Evolutionary conservation across 768 basidiomycete genomes (phyloP).

Genomic region (Scleroderma bovista): DNA sequence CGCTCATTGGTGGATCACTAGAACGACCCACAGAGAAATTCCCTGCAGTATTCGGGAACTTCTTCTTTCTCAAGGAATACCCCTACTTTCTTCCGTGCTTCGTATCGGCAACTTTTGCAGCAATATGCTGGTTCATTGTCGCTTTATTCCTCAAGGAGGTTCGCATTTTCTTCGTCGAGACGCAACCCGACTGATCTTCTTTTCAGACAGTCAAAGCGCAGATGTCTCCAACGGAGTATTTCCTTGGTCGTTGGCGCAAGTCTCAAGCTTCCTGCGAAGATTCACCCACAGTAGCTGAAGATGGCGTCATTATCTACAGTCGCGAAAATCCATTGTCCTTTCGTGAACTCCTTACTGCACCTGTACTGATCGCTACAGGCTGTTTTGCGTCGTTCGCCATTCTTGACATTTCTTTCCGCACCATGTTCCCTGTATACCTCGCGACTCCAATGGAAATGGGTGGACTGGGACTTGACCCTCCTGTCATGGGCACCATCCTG

Average conservation of each 20-base stretch:
- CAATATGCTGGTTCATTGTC: conserved; percentile 47
- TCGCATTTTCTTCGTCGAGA: not conserved
- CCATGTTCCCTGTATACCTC: conserved; percentile 65
- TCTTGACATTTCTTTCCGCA: conserved; percentile 60
- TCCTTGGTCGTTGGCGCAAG: conserved; percentile 20
- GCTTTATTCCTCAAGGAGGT: conserved; percentile 56
- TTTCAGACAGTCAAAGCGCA: conserved; percentile 26
- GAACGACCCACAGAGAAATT: conserved; percentile 65
- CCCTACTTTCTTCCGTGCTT: conserved; percentile 75
- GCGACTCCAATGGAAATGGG: conserved; percentile 66
- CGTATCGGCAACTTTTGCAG: conserved; percentile 56
- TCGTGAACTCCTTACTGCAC: conserved; percentile 43
- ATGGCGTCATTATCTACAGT: conserved; percentile 12
- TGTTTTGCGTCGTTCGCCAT: conserved; percentile 66
- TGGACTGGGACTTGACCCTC: conserved; percentile 67
- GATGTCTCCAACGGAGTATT: conserved; percentile 30
- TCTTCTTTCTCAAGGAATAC: conserved; percentile 54
- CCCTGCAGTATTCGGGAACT: conserved; percentile 52
- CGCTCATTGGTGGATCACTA: conserved; percentile 61
- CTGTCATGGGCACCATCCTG: conserved; percentile 59
- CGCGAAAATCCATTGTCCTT: conserved; percentile 40
- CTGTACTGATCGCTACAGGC: conserved; percentile 52
- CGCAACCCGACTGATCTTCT: conserved; percentile 3
- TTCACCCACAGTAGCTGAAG: conserved; percentile 1
- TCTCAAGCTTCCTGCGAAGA: conserved; percentile 8